phyloP scores from a whole-genome alignment of 1,139 yeast genomes.

The Candida sanyaensis region DNA sequence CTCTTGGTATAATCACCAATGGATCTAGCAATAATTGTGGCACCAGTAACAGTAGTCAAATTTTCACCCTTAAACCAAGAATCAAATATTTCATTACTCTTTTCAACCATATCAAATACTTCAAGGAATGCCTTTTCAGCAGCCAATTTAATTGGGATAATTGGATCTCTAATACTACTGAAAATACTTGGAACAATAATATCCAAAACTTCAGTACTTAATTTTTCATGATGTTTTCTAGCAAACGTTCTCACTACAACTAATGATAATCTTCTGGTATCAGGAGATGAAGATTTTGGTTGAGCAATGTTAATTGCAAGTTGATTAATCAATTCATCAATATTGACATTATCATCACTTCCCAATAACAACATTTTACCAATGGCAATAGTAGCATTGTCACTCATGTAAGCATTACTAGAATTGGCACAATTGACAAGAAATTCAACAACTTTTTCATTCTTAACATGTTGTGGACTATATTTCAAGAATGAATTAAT shows the following conservation, averaged over 20 bases:
- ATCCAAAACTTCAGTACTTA: slow-evolving; percentile 52
- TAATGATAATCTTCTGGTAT: slow-evolving; percentile 76
- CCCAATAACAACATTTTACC: slow-evolving; percentile 73
- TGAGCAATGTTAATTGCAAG: slow-evolving; percentile 50
- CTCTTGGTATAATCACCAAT: slow-evolving; percentile 86
- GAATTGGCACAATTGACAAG: slow-evolving; percentile 50
- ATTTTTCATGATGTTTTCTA: slow-evolving; percentile 35
- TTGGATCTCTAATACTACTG: slow-evolving; percentile 77
- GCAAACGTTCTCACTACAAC: slow-evolving; percentile 78
- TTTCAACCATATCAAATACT: slow-evolving; percentile 71
- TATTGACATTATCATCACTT: slow-evolving; percentile 27
- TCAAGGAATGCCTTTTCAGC: slow-evolving; percentile 90
- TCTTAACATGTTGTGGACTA: slow-evolving; percentile 56
- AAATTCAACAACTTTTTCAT: slow-evolving; percentile 27
- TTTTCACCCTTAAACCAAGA: slow-evolving; percentile 52
- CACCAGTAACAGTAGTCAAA: slow-evolving; percentile 43
- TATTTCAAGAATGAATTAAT: slow-evolving; percentile 80
- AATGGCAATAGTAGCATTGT: slow-evolving; percentile 77
- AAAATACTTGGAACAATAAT: slow-evolving; percentile 73
- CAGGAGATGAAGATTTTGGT: slow-evolving; percentile 68
- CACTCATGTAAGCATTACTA: slow-evolving; percentile 59
- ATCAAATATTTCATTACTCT: slow-evolving; percentile 55
- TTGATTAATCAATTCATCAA: slow-evolving; percentile 42
- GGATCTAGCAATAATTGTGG: slow-evolving; percentile 66
- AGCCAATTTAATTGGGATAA: slow-evolving; percentile 90